These are phyloP conservation scores for Cetradonia linearis DNA, from an alignment of 495 filamentous ascomycete genomes.

Conservation along the genomic window DNA sequence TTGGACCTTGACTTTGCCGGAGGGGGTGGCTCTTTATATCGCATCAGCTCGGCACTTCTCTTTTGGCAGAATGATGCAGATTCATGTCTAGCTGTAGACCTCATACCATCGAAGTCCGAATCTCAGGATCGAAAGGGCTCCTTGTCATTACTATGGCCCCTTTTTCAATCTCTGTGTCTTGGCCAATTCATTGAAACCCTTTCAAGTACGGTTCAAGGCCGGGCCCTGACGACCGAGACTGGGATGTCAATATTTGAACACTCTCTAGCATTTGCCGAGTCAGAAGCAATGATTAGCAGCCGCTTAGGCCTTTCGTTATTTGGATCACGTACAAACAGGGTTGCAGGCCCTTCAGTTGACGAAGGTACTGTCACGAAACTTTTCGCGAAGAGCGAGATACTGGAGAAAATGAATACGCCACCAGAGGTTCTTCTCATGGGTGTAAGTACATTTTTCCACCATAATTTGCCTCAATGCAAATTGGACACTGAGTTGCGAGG, in stretches of 20 bases:
- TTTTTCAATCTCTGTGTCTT: conserved; percentile 71
- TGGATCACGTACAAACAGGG: conserved; percentile 30
- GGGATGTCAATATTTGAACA: conserved; percentile 97
- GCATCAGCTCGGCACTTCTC: conserved; percentile 54
- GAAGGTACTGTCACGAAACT: conserved; percentile 14
- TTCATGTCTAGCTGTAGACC: conserved; percentile 62
- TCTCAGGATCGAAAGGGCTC: conserved; percentile 53
- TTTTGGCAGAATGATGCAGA: conserved; percentile 56
- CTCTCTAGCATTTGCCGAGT: conserved; percentile 91
- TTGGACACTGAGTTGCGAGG: background rate
- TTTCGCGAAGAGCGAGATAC: conserved; percentile 25
- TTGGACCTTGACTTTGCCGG: conserved; percentile 64
- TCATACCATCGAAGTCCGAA: conserved; percentile 38
- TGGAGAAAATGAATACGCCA: conserved; percentile 63
- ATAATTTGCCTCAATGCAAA: background rate
- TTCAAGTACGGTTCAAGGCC: conserved; percentile 81
- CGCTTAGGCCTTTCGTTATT: conserved; percentile 63
- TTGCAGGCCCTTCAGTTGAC: conserved; percentile 22
- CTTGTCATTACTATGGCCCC: conserved; percentile 73
- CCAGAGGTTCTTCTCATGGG: conserved; percentile 46
- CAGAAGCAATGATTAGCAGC: conserved; percentile 72
- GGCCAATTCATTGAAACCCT: conserved; percentile 84
- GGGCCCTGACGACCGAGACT: conserved; percentile 66
- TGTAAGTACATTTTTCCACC: background rate
- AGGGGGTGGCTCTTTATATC: conserved; percentile 57